These are phyloP conservation scores for Cornus controversa DNA, from an alignment of 148 eudicot species.

Conservation along the genomic window DNA sequence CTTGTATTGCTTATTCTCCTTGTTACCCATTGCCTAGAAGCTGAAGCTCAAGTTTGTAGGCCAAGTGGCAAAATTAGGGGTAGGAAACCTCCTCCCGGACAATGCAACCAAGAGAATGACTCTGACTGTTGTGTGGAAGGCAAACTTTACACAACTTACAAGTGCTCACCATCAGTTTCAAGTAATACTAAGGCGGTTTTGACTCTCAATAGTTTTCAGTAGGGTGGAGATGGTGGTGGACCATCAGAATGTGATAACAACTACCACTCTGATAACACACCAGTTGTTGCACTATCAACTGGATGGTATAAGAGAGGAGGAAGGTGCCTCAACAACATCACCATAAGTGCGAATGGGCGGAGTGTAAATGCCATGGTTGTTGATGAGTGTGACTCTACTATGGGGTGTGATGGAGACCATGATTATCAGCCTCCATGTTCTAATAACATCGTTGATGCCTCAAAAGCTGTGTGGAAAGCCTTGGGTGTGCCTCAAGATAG, in stretches of 20 bases:
- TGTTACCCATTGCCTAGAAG: not conserved
- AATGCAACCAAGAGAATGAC: conserved; percentile 27
- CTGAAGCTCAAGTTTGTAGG: conserved; percentile 12
- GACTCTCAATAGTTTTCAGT: conserved; percentile 34
- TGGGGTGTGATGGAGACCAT: conserved; percentile 32
- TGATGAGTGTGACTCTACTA: conserved; percentile 43
- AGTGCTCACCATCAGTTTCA: conserved; percentile 38
- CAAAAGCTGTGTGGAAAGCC: conserved; percentile 42
- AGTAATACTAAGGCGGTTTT: conserved; percentile 25
- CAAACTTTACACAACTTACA: conserved; percentile 25
- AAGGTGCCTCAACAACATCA: conserved; percentile 23
- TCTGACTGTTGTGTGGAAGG: conserved; percentile 33
- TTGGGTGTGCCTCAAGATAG: conserved; percentile 23
- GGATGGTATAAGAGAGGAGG: conserved; percentile 23
- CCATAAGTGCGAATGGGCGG: conserved; percentile 15
- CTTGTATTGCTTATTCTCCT: not conserved
- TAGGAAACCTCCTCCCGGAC: conserved; percentile 18
- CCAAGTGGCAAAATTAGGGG: conserved; percentile 27
- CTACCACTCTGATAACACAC: conserved; percentile 21
- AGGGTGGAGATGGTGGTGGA: conserved; percentile 40
- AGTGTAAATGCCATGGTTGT: conserved; percentile 32
- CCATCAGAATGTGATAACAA: conserved; percentile 23
- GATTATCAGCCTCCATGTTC: conserved; percentile 41
- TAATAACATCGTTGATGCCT: conserved; percentile 38
- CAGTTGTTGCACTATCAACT: conserved; percentile 21